Base-by-base conservation (phyloP, 106 monocot genomes). In the Triglochin maritima region DNA sequence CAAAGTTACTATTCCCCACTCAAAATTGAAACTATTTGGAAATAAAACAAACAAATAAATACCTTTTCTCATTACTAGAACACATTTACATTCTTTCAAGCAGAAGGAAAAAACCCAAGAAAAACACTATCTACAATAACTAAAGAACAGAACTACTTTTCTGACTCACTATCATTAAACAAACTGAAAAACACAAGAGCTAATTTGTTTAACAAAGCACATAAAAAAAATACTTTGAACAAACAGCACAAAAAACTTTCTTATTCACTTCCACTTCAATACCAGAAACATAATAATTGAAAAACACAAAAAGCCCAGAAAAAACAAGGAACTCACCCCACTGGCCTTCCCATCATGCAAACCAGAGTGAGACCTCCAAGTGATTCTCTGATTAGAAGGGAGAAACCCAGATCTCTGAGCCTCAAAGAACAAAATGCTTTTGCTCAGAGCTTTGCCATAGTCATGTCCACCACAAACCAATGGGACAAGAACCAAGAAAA, bases 351-450 rank as follows among this genome's bases (percentile, higher is more conserved):
- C 90, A 69, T 95, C 95, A 16, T 71, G 58, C n/a, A 95, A 74
- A 3, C 85, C 95, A 64, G 95, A 95, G 50, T 90, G 71, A 7
- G 76, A 77, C 45, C 95, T 83, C 95, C 95, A 95, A 16, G 62
- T 65, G 58, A 90, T 74, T 65, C 90, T 87, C 76, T 95, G 95
- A 51, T 73, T 63, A 5, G 54, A 46, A 8, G 95, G 95, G 9
- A 95, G 81, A 54, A 64, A 59, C 0, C 95, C 95, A 62, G 95
- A 95, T 76, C 95, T 85, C 83, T 95, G 95, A 11, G 95, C 95
- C 80, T 95, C 90, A 60, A 86, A 87, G 68, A 69, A 69, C 15
- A 69, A 44, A 10, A 69, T 57, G 56, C 57, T 69, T 6, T 69
- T 69, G 55, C 77, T 90, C 15, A 95, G 78, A 71, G 95, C 95